Evolutionary conservation across 108 stramenopile genomes (phyloP).

Genomic region (Aurantiochytrium sp.): DNA sequence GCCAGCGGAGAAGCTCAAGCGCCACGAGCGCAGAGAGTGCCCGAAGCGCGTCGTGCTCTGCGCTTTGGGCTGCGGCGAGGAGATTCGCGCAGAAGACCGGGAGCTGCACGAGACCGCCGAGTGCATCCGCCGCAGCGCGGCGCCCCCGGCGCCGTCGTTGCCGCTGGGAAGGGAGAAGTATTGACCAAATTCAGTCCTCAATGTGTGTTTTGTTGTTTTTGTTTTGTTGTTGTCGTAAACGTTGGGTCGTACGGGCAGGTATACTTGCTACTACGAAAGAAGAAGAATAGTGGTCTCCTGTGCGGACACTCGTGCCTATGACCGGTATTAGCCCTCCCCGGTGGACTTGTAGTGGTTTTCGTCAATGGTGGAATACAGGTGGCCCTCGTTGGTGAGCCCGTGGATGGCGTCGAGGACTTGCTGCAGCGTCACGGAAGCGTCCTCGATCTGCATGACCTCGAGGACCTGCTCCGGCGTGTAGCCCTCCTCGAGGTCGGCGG

Average conservation of each 20-base stretch:
- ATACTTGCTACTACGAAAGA: no score
- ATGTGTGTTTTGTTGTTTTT: no score
- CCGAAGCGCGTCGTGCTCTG: neutral
- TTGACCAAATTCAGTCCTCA: no score
- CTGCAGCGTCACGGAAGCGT: neutral
- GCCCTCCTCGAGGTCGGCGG: constrained; percentile 14
- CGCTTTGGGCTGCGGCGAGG: neutral
- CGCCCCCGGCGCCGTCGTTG: no score
- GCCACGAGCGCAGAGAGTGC: neutral
- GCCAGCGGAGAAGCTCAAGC: neutral
- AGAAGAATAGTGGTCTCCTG: no score
- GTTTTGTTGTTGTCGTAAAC: no score
- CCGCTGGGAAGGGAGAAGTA: no score
- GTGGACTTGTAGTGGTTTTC: constrained; percentile 36
- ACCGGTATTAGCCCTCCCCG: neutral
- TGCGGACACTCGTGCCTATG: no score
- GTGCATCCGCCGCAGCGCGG: neutral
- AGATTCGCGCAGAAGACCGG: constrained; percentile 6
- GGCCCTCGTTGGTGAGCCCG: neutral
- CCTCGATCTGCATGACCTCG: neutral
- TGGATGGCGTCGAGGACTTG: neutral
- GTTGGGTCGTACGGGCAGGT: no score
- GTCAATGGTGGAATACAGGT: constrained; percentile 34
- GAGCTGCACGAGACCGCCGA: neutral
- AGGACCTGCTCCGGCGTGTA: neutral